Base-by-base conservation (phyloP, 305 asterid genomes). In the Fraxinus angustifolia region DNA sequence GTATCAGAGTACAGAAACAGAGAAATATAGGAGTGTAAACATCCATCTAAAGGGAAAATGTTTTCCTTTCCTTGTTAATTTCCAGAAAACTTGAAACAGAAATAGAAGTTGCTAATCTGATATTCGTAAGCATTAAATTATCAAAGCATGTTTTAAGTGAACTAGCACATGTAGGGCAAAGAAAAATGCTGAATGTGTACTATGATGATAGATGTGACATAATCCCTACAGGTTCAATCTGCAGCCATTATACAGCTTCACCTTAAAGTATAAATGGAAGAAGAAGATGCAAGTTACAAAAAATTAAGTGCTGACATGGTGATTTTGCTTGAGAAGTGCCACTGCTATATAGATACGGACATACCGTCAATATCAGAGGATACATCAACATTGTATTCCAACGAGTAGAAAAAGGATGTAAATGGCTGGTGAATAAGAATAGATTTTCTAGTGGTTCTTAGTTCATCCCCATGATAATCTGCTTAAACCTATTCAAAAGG, bases 1-100 rank as follows among this genome's bases (percentile, higher is more conserved):
- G 81, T 78, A 80, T 8, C 65, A 11, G 74, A 30, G 65, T 19
- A n/a, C 23, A 83, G 14, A 78, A 80, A 56, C 17, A 30, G 45
- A 30, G 12, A 42, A 42, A 56, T 10, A 60, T 28, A 76, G 26
- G 65, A 31, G 1, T 31, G 16, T 23, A 31, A 74, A 40, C 31
- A 75, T 45, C 42, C 71, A 78, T 40, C 76, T 31, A 17, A 30
- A 81, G 78, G 17, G 42, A 42, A 42, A 19, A 30, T 21, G 34
- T 8, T 62, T 6, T 23, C 16, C 35, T 65, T 26, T 23, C 16
- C 73, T 65, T 3, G 0, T 65, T 65, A 65, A 65, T 12, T 23
- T 67, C 73, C 35, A 67, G 16, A 67, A 26, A 67, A 67, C 36
- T 10, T 67, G 17, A 28, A 28, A 67, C 6, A 11, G 19, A 58